Evolutionary conservation across 2,329 filamentous ascomycete genomes (phyloP).

Genomic region (Venturiaceae sp.): DNA sequence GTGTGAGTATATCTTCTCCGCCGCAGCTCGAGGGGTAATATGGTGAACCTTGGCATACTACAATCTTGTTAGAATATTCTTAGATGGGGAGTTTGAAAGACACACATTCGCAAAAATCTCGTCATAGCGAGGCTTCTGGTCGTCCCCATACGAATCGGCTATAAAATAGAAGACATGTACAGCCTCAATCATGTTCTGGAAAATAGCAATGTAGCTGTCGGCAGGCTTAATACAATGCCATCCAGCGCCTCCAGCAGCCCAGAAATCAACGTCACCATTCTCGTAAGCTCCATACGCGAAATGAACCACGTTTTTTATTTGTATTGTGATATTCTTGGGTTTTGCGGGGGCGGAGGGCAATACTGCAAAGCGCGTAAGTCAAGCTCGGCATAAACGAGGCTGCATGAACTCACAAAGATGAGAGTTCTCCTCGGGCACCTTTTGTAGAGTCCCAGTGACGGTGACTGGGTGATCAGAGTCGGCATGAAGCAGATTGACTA

Average conservation of each 20-base stretch:
- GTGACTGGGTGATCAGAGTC: constrained; percentile 50
- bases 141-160: constrained; percentile 41
- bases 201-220: constrained; percentile 45
- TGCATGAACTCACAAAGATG: constrained; percentile 11
- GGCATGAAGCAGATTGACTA: constrained; percentile 53
- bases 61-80: not conserved
- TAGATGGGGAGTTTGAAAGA: not conserved
- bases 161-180: constrained; percentile 55
- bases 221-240: constrained; percentile 60
- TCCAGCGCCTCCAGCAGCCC: constrained; percentile 54
- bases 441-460: constrained; percentile 48
- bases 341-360: constrained; percentile 6
- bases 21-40: constrained; percentile 18
- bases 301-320: constrained; percentile 37
- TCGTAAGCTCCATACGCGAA: constrained; percentile 44
- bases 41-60: constrained; percentile 24
- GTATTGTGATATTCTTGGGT: constrained; percentile 2
- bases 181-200: constrained; percentile 51
- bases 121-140: not conserved
- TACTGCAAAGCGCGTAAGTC: constrained; percentile 8
- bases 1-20: constrained; percentile 23
- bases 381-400: constrained; percentile 4
- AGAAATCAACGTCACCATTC: constrained; percentile 48
- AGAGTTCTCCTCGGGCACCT: constrained; percentile 16
- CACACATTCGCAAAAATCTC: constrained; percentile 9